phyloP scores from a whole-genome alignment of 2,329 filamentous ascomycete genomes.

The Neopestalotiopsis clavispora region DNA sequence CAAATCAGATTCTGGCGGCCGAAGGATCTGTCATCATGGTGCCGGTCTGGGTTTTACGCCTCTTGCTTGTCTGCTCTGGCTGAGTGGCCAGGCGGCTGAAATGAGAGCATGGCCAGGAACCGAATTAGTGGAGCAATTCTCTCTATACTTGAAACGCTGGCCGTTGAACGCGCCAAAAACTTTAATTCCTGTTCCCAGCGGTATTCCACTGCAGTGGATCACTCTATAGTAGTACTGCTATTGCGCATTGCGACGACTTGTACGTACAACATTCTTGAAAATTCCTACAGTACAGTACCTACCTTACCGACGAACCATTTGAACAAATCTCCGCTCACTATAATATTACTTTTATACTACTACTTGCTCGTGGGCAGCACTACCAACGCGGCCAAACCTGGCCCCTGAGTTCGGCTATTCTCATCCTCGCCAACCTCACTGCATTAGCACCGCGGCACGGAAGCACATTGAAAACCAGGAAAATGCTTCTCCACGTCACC shows the following conservation, averaged over 20 bases:
- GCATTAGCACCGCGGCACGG: not conserved
- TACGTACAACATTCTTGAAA: not conserved
- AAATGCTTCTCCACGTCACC: not conserved
- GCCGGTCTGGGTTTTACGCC: not conserved
- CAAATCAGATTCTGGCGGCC: not conserved
- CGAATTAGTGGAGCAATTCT: not conserved
- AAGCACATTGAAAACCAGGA: not conserved
- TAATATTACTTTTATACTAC: not conserved
- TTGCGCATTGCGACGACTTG: not conserved
- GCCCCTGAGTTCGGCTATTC: not conserved
- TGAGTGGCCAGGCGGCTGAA: not conserved
- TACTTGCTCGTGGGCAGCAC: not conserved
- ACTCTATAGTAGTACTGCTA: conserved; percentile 1
- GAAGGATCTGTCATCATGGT: not conserved
- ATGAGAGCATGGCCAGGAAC: not conserved
- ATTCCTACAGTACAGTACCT: no score
- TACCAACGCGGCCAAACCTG: not conserved
- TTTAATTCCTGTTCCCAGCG: conserved; percentile 2
- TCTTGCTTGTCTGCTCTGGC: not conserved
- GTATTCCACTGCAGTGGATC: not conserved
- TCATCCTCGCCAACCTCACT: not conserved
- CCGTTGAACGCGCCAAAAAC: conserved; percentile 7
- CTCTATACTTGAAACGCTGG: conserved; percentile 13
- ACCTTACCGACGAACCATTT: not conserved
- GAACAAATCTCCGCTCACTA: not conserved